Conservation (phyloP, 768 basidiomycete species). For the Kwoniella sp. region DNA sequence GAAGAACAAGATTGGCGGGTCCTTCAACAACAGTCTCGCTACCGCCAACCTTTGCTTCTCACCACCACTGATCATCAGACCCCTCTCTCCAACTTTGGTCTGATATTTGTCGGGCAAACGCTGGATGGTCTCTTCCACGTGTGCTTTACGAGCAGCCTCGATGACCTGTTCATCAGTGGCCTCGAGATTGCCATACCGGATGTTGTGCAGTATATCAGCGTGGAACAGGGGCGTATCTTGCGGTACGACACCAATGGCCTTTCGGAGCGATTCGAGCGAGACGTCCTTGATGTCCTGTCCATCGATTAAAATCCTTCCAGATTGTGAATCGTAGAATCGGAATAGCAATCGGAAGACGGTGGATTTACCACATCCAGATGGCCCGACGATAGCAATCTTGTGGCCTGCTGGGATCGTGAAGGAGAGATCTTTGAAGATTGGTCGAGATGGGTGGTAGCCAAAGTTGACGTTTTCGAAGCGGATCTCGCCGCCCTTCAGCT, state of each 20-base stretch:
- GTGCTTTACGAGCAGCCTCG: constrained; percentile 80
- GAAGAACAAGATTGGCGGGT: constrained; percentile 95
- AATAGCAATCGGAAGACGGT: constrained; percentile 92
- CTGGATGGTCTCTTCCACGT: constrained; percentile 78
- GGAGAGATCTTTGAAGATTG: constrained; percentile 82
- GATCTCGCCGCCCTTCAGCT: constrained; percentile 79
- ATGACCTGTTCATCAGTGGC: constrained; percentile 88
- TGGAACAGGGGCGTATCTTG: constrained; percentile 99
- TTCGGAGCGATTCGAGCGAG: constrained; percentile 71
- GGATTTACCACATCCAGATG: constrained; percentile 95
- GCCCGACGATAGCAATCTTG: constrained; percentile 95
- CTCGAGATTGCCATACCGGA: constrained; percentile 84
- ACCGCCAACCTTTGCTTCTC: constrained; percentile 98
- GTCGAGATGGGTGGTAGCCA: constrained; percentile 85
- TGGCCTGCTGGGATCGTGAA: constrained; percentile 94
- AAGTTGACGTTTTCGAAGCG: constrained; percentile 90
- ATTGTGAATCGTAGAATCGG: constrained; percentile 85
- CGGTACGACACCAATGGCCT: constrained; percentile 86
- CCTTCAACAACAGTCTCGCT: constrained; percentile 86
- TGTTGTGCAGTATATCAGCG: constrained; percentile 90
- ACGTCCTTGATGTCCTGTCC: constrained; percentile 80
- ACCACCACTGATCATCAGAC: constrained; percentile 96
- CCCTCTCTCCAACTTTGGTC: constrained; percentile 93
- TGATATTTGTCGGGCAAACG: constrained; percentile 80
- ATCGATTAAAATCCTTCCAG: constrained; percentile 78